Conservation (phyloP, 106 monocot genomes). For the Acorus calamus region DNA sequence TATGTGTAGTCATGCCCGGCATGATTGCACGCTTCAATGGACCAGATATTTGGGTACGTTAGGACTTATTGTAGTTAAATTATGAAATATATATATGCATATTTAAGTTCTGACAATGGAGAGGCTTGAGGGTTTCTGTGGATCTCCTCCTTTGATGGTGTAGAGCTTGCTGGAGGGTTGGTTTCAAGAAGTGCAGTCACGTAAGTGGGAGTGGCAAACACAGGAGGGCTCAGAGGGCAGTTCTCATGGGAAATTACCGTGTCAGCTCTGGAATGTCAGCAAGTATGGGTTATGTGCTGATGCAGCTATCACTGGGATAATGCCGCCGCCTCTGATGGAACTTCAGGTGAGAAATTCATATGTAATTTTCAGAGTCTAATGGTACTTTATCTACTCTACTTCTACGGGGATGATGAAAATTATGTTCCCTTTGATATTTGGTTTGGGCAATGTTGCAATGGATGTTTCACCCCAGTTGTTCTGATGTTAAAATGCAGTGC, state of each 20-base stretch:
- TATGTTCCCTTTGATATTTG: too few species aligned
- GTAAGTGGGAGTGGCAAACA: slow-evolving; percentile 24
- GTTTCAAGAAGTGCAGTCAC: slow-evolving; percentile 33
- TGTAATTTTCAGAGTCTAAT: background rate
- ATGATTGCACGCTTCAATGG: slow-evolving; percentile 78
- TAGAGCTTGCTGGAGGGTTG: slow-evolving; percentile 59
- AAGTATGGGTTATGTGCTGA: slow-evolving; percentile 76
- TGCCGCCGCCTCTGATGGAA: slow-evolving; percentile 94
- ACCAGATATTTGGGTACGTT: slow-evolving; percentile 63
- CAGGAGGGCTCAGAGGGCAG: slow-evolving; percentile 26
- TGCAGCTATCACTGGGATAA: slow-evolving; percentile 82
- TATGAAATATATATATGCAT: background rate
- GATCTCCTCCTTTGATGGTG: background rate
- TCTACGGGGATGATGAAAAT: too few species aligned
- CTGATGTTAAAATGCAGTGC: too few species aligned
- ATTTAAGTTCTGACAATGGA: background rate
- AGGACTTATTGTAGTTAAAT: background rate
- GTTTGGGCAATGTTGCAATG: too few species aligned
- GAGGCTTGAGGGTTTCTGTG: background rate
- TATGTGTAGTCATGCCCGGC: slow-evolving; percentile 65
- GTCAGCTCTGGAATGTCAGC: slow-evolving; percentile 71
- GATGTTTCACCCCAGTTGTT: too few species aligned
- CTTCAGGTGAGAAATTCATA: slow-evolving; percentile 47
- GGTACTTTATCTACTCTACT: too few species aligned
- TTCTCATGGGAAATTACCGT: slow-evolving; percentile 45